Conservation (phyloP, 208 protist species). For the Crithidia sp. region DNA sequence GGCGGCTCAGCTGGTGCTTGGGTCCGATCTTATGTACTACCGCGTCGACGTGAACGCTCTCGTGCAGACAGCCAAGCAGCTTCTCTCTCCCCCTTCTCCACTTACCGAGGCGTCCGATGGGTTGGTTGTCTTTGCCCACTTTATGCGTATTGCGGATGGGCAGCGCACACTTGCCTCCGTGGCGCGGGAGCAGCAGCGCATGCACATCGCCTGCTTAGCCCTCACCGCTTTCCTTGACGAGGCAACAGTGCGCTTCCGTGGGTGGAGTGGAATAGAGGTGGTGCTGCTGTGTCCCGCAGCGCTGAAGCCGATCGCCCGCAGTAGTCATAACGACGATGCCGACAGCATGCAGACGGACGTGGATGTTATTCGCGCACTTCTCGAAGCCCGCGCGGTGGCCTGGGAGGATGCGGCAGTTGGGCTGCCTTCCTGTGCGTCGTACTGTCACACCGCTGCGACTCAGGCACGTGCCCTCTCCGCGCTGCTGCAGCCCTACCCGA, state of each 20-base stretch:
- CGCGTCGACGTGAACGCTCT: slow-evolving; percentile 58
- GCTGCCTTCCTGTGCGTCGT: neutral
- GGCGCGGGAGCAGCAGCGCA: slow-evolving; percentile 26
- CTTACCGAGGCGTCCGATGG: slow-evolving; percentile 1
- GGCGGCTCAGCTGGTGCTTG: slow-evolving; percentile 40
- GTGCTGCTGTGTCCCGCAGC: slow-evolving; percentile 25
- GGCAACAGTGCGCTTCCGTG: slow-evolving; percentile 20
- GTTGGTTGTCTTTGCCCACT: slow-evolving; percentile 53
- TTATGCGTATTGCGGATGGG: slow-evolving; percentile 66
- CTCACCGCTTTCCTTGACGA: slow-evolving; percentile 38
- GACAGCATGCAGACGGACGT: neutral
- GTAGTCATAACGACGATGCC: neutral
- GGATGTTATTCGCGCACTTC: neutral
- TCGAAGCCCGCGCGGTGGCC: neutral
- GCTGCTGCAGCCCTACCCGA: neutral
- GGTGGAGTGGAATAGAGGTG: slow-evolving; percentile 55
- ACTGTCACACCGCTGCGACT: neutral
- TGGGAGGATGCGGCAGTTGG: neutral
- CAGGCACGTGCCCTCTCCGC: neutral
- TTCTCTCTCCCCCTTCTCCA: slow-evolving; percentile 13
- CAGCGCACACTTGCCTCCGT: slow-evolving; percentile 31
- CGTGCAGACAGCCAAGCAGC: slow-evolving; percentile 41
- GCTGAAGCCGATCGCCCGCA: neutral
- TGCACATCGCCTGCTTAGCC: slow-evolving; percentile 47
- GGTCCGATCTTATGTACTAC: slow-evolving; percentile 80